Conservation (phyloP, 2,329 filamentous ascomycete species). For the Trichoderma breve region DNA sequence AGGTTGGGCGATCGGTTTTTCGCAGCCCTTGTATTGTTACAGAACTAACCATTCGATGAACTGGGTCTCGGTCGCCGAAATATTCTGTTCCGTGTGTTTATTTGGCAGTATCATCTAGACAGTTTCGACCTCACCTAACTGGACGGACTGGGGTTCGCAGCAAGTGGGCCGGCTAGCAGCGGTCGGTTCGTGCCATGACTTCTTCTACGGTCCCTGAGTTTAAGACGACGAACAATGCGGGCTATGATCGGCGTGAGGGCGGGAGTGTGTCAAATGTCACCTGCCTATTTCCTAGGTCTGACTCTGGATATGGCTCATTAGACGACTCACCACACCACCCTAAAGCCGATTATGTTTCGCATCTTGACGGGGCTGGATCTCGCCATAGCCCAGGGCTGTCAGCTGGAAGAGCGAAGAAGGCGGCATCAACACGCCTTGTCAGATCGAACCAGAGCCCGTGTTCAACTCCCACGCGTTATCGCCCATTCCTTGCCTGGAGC, state of each 20-base stretch:
- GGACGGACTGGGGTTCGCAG: not conserved
- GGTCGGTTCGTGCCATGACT: slow-evolving; percentile 12
- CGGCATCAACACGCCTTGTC: not conserved
- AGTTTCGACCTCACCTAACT: not conserved
- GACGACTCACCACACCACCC: slow-evolving; percentile 21
- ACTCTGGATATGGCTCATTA: slow-evolving; percentile 33
- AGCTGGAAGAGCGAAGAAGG: not conserved
- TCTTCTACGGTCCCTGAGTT: not conserved
- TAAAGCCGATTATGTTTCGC: not conserved
- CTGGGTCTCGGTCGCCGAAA: not conserved
- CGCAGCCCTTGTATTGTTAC: slow-evolving; percentile 11
- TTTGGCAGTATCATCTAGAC: not conserved
- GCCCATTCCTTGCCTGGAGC: not conserved
- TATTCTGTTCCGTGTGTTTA: not conserved
- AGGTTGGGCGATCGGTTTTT: not conserved
- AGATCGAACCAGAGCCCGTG: not conserved
- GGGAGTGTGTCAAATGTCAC: slow-evolving; percentile 5
- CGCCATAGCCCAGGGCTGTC: not conserved
- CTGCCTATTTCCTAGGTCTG: slow-evolving; percentile 25
- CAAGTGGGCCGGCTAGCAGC: not conserved
- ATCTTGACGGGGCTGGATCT: slow-evolving; percentile 18
- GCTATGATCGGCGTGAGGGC: not conserved
- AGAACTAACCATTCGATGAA: not conserved
- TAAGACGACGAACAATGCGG: slow-evolving; percentile 5
- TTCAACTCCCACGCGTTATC: not conserved